These are phyloP conservation scores for Ustilago esculenta DNA, from an alignment of 1,284 basidiomycete genomes.

Conservation along the genomic window DNA sequence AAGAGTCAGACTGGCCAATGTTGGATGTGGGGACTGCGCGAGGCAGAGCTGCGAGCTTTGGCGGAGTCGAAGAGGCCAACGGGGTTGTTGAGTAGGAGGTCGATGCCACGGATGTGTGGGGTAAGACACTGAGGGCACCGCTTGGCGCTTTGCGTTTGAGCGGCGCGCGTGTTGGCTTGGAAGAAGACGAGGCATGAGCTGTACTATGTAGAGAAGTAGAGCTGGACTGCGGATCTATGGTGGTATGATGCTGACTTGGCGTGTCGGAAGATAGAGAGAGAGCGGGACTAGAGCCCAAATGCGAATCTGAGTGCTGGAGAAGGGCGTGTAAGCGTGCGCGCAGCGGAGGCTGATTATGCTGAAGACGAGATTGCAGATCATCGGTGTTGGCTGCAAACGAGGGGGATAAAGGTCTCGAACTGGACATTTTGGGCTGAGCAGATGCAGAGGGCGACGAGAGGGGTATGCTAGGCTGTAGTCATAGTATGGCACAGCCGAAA, in stretches of 20 bases:
- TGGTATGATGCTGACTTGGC: conserved; percentile 13
- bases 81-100: background rate
- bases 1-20: conserved; percentile 4
- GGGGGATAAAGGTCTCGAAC: conserved; percentile 10
- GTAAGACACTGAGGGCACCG: conserved; percentile 28
- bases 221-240: conserved; percentile 14
- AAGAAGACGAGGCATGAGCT: conserved; percentile 4
- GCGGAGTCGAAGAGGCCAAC: conserved; percentile 9
- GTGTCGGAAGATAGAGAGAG: conserved; percentile 28
- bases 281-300: conserved; percentile 27
- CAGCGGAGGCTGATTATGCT: conserved; percentile 21
- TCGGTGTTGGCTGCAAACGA: conserved; percentile 2
- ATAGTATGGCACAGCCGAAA: conserved; percentile 1
- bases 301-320: conserved; percentile 28
- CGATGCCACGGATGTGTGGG: background rate
- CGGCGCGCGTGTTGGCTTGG: conserved; percentile 1
- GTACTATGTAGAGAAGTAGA: conserved; percentile 23
- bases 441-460: conserved; percentile 1
- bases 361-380: background rate
- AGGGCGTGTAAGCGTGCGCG: conserved; percentile 33
- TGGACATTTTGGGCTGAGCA: conserved; percentile 4
- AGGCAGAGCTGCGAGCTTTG: conserved; percentile 19
- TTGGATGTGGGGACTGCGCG: conserved; percentile 25
- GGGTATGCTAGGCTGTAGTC: conserved; percentile 4
- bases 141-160: conserved; percentile 4